Evolutionary conservation across 2,329 filamentous ascomycete species (phyloP), one percentile per base, ranked within the genome.

Genomic region (Monosporascus sp.): DNA sequence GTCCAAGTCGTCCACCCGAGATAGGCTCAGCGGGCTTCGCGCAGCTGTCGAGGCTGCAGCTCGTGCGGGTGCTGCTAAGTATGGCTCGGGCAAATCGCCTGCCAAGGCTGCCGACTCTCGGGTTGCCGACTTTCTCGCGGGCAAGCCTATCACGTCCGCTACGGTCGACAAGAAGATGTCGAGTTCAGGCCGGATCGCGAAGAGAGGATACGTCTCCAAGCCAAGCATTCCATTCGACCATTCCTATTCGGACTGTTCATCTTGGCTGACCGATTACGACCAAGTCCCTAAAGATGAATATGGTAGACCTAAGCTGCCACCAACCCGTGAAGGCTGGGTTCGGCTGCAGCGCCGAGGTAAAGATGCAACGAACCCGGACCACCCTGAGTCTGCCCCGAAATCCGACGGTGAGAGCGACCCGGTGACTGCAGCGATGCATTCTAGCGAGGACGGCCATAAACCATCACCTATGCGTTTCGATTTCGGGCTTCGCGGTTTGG

Each of bases 1-100:
- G 34, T 6, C 17, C n/a, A 26, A 20, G 11, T 14, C 31, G 14
- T 14, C 9, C n/a, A 11, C 20, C 5, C 5, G n/a, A 49, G 24
- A 16, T 26, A 8, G 22, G 26, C 7, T 16, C 20, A 40, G 31
- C 22, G 53, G 48, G 20, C 41, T 56, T 19, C 54, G 48, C 14
- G 51, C 41, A 19, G 54, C 44, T 17, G 20, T 56, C 44, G 37
- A 48, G 44, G 51, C 48, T 36, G 51, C 51, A 26, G 48, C 51
- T 41, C 51, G 22, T 16, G 48, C 47, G 11, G 44, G 26, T 27
- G 43, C 51, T 51, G 45, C 48, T 51, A 49, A 44, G 41, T 48
- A 16, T 22, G 43, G 48, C 51, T 43, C 48, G 16, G 37, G 45
- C 48, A 50, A 37, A 24, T 24, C 20, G 8, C 20, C 41, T 44